phyloP scores from a whole-genome alignment of 495 filamentous ascomycete genomes.

The Podospora didyma region DNA sequence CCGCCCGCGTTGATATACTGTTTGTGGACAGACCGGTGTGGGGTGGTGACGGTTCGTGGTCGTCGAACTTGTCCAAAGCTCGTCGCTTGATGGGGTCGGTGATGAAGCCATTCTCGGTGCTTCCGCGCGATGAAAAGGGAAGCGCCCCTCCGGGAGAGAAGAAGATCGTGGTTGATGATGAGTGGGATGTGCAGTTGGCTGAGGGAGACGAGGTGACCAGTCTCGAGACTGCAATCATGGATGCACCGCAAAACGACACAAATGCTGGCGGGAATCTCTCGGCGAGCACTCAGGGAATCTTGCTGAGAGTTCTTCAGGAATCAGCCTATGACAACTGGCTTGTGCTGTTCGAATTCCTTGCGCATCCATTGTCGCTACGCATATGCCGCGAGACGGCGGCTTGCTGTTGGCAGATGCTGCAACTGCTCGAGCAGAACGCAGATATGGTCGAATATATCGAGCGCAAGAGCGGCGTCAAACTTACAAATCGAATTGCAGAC shows the following conservation, averaged over 20 bases:
- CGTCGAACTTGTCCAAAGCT: slow-evolving; percentile 9
- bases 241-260: slow-evolving; percentile 11
- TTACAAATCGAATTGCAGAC: neutral
- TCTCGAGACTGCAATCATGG: slow-evolving; percentile 24
- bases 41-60: slow-evolving; percentile 9
- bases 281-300: neutral
- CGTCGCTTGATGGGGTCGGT: neutral
- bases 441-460: slow-evolving; percentile 4
- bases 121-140: neutral
- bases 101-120: neutral
- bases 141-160: neutral
- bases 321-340: slow-evolving; percentile 29
- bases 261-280: neutral
- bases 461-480: neutral
- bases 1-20: slow-evolving; percentile 19
- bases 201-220: slow-evolving; percentile 11
- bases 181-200: neutral
- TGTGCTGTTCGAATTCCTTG: slow-evolving; percentile 31
- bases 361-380: neutral
- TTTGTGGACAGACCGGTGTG: slow-evolving; percentile 26
- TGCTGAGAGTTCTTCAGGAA: slow-evolving; percentile 20
- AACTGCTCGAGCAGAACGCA: slow-evolving; percentile 33
- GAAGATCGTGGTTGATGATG: neutral
- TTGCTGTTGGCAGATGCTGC: slow-evolving; percentile 25
- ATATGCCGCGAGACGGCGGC: neutral